These are phyloP conservation scores for Nelumbo lutea DNA, from an alignment of 164 flowering plant species.

Conservation along the genomic window DNA sequence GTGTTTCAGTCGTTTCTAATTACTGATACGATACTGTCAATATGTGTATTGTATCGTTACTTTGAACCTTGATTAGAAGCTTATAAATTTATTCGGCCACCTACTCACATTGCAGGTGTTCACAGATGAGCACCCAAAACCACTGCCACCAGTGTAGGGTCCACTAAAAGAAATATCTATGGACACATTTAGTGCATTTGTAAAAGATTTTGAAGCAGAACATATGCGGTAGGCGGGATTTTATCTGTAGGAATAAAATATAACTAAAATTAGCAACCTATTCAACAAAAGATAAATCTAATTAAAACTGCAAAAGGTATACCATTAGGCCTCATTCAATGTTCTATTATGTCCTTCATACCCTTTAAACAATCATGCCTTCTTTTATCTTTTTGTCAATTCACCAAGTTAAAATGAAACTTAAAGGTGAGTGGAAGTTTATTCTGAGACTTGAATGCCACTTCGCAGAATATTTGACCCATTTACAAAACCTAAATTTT, in stretches of 20 bases:
- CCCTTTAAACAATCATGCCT: no score
- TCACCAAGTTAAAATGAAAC: no score
- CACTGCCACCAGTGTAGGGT: conserved; percentile 63
- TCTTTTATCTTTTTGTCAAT: no score
- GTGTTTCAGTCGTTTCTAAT: no score
- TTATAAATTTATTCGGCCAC: conserved; percentile 21
- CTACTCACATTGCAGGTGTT: conserved; percentile 93
- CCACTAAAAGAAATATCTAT: conserved; percentile 70
- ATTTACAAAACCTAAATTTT: no score
- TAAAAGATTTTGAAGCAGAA: conserved; percentile 58
- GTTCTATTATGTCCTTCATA: no score
- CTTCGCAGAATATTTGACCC: no score
- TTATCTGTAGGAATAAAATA: conserved; percentile 59
- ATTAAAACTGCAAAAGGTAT: not conserved
- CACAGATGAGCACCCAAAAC: no score
- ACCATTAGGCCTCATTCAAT: no score
- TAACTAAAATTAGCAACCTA: conserved; percentile 5
- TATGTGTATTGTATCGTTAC: no score
- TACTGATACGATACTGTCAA: no score
- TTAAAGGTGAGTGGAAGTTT: not conserved
- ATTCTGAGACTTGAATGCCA: not conserved
- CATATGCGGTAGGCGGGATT: conserved; percentile 69
- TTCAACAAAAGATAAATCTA: not conserved
- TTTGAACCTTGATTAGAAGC: not conserved
- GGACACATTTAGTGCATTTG: no score